A percentile compares a stretch with the other conserved stretches of the same genome.
phyloP scores from a whole-genome alignment of 495 filamentous ascomycete genomes.

The Hypoxylon intermedium region DNA sequence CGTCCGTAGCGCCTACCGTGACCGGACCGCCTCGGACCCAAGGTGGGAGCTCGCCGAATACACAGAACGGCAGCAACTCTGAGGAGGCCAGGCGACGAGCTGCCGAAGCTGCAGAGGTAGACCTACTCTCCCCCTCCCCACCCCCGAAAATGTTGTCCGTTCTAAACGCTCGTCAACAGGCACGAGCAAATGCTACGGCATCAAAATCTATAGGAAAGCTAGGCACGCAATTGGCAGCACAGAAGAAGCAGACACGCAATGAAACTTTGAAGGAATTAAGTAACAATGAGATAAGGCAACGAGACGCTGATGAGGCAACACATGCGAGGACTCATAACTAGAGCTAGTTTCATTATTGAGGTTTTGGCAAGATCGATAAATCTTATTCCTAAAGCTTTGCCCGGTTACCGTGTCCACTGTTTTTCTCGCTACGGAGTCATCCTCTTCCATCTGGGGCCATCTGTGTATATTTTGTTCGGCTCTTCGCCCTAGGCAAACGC shows the following conservation, averaged over 20 bases:
- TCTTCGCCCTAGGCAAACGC: conserved; percentile 11
- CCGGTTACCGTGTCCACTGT: not conserved
- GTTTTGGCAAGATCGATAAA: not conserved
- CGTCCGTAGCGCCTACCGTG: conserved; percentile 49
- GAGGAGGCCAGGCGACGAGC: conserved; percentile 66
- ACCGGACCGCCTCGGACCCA: conserved; percentile 64
- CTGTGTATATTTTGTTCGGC: conserved; percentile 5
- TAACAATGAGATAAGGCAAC: conserved; percentile 59
- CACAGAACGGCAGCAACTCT: conserved; percentile 23
- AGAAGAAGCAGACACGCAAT: conserved; percentile 68
- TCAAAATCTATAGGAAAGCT: conserved; percentile 63
- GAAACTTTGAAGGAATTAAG: conserved; percentile 66
- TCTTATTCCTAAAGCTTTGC: not conserved
- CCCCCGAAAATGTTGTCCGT: not conserved
- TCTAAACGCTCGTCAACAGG: conserved; percentile 44
- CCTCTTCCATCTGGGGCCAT: not conserved
- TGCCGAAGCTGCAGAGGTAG: conserved; percentile 74
- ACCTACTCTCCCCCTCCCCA: conserved; percentile 24
- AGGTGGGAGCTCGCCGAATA: conserved; percentile 45
- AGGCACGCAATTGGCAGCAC: conserved; percentile 65
- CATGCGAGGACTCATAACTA: conserved; percentile 62
- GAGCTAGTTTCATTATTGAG: conserved; percentile 13
- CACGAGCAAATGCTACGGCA: conserved; percentile 48
- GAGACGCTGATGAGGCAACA: conserved; percentile 64
- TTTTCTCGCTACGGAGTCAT: not conserved